Percentiles rank a stretch among this genome's conserved stretches.
phyloP scores from a whole-genome alignment of 2,329 filamentous ascomycete species.

The Coniella vitis region DNA sequence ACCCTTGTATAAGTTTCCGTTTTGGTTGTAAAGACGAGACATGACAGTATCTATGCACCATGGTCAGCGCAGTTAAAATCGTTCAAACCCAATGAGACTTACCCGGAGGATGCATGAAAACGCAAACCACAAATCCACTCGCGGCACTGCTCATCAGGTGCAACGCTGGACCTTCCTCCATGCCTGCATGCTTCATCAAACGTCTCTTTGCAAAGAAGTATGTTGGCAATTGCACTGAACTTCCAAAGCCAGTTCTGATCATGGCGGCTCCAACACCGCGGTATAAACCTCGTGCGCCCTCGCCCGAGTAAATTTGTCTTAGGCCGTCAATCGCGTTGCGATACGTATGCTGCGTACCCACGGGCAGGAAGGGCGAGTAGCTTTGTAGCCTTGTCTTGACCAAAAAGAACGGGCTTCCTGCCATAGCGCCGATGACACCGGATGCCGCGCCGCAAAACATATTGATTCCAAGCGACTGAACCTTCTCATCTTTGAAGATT shows the following conservation, averaged over 20 bases:
- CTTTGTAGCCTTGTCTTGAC: constrained; percentile 95
- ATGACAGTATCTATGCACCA: constrained; percentile 74
- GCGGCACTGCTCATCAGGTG: constrained; percentile 83
- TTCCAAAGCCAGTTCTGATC: constrained; percentile 92
- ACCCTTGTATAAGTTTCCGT: constrained; percentile 90
- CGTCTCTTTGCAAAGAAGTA: constrained; percentile 96
- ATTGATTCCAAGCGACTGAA: constrained; percentile 84
- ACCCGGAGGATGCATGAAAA: constrained; percentile 96
- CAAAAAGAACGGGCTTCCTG: constrained; percentile 93
- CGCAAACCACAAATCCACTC: constrained; percentile 94
- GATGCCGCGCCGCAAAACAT: constrained; percentile 87
- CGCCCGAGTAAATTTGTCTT: constrained; percentile 66
- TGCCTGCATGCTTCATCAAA: constrained; percentile 72
- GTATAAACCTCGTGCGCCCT: constrained; percentile 79
- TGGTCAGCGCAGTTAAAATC: constrained; percentile 6
- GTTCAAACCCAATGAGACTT: constrained; percentile 24
- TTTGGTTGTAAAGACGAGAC: constrained; percentile 98
- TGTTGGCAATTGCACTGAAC: constrained; percentile 90
- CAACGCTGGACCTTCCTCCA: constrained; percentile 84
- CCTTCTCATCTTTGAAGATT: constrained; percentile 63
- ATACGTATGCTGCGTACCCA: constrained; percentile 95
- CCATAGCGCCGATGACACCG: constrained; percentile 85
- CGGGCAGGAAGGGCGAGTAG: constrained; percentile 84
- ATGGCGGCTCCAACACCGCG: constrained; percentile 87
- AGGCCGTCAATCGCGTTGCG: constrained; percentile 79